These are phyloP conservation scores for Thraustochytrium sp. DNA, from an alignment of 352 stramenopile species.

Conservation along the genomic window DNA sequence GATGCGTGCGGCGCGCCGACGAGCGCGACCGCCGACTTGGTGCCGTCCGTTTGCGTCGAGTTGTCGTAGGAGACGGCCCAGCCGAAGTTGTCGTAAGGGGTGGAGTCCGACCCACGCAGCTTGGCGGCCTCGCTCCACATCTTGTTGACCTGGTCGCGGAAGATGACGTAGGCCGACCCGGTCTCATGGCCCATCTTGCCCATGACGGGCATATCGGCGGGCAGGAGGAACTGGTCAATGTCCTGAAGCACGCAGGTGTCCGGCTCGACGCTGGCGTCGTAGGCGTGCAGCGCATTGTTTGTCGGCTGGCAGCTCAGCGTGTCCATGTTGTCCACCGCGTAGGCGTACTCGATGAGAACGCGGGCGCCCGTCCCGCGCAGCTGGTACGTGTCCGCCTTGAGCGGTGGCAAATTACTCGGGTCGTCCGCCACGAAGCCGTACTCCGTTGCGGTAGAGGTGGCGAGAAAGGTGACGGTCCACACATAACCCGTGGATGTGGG, in stretches of 20 bases:
- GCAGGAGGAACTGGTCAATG: constrained; percentile 23
- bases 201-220: constrained; percentile 17
- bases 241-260: background rate
- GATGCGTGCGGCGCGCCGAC: constrained; percentile 21
- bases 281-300: background rate
- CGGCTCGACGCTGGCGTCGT: constrained; percentile 3
- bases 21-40: background rate
- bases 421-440: constrained; percentile 32
- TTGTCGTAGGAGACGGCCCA: constrained; percentile 30
- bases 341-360: constrained; percentile 25
- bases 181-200: constrained; percentile 26
- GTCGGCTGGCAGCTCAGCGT: background rate
- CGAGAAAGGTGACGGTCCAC: constrained; percentile 43
- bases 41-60: background rate
- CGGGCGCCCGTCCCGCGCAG: constrained; percentile 12
- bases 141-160: background rate
- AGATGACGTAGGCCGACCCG: constrained; percentile 14
- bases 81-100: constrained; percentile 37
- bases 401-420: constrained; percentile 5
- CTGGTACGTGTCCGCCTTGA: constrained; percentile 31
- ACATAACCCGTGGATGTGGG: background rate
- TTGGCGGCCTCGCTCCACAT: constrained; percentile 23
- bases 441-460: background rate
- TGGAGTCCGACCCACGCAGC: background rate
- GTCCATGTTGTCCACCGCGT: constrained; percentile 42